Percentiles rank a stretch among this genome's conserved stretches.
Conservation (phyloP, 2,329 filamentous ascomycete genomes). For the Trichoderma brevicompactum region DNA sequence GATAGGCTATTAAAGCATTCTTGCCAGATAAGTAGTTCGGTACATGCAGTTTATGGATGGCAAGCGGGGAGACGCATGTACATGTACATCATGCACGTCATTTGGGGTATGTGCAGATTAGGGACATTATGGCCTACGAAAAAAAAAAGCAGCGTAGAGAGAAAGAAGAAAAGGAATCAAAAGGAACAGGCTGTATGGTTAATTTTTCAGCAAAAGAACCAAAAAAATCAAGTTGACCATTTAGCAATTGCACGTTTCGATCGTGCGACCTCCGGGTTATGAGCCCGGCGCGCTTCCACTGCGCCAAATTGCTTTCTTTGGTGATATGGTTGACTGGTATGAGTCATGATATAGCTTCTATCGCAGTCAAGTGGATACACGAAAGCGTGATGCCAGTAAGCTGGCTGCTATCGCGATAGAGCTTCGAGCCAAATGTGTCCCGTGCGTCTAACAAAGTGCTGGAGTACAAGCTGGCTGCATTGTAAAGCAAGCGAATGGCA, state of each 20-base stretch:
- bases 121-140: background rate
- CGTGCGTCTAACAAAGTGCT: background rate
- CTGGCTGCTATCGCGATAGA: background rate
- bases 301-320: conserved; percentile 38
- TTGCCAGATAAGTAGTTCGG: no score
- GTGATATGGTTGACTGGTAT: conserved; percentile 5
- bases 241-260: conserved; percentile 43
- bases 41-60: background rate
- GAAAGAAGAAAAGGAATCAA: background rate
- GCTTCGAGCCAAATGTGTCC: background rate
- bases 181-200: background rate
- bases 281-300: conserved; percentile 40
- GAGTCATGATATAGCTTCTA: conserved; percentile 18
- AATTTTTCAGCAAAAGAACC: background rate
- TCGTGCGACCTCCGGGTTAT: conserved; percentile 40
- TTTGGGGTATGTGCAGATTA: background rate
- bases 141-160: background rate
- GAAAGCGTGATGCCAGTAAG: background rate
- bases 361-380: conserved; percentile 3
- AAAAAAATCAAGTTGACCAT: conserved; percentile 23
- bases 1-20: no score
- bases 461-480: background rate
- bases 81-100: conserved; percentile 10
- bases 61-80: background rate
- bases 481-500: background rate